These are phyloP conservation scores for Neofusicoccum sp. DNA, from an alignment of 2,329 filamentous ascomycete genomes.

Conservation along the genomic window DNA sequence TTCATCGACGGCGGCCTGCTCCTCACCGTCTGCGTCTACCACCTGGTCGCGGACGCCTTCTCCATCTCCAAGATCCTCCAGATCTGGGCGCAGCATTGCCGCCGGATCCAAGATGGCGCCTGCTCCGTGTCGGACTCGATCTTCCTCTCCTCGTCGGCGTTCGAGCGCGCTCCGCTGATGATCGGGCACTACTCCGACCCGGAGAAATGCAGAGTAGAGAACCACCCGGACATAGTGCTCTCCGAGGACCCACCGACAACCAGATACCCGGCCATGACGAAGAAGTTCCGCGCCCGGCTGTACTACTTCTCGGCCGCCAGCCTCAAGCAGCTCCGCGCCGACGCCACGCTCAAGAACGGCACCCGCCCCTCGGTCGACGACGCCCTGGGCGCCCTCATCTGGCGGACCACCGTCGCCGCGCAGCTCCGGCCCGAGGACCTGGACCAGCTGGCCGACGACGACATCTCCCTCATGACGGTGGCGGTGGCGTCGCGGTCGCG, in stretches of 20 bases:
- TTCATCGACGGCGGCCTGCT: constrained; percentile 37
- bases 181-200: constrained; percentile 2
- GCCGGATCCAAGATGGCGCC: not conserved
- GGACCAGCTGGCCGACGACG: constrained; percentile 46
- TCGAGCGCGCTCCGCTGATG: constrained; percentile 1
- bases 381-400: constrained; percentile 53
- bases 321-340: constrained; percentile 28
- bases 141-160: constrained; percentile 5
- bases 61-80: not conserved
- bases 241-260: not conserved
- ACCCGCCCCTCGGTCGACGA: constrained; percentile 46
- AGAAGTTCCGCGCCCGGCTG: not conserved
- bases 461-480: constrained; percentile 54
- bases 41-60: constrained; percentile 31
- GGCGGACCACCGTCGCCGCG: constrained; percentile 50
- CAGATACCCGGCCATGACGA: not conserved
- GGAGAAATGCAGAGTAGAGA: not conserved
- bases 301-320: constrained; percentile 31
- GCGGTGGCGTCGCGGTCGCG: not conserved
- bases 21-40: constrained; percentile 35
- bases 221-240: not conserved
- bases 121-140: not conserved
- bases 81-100: constrained; percentile 20
- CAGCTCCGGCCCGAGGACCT: constrained; percentile 30
- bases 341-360: constrained; percentile 48